Evolutionary conservation across 208 protist species (phyloP).

Genomic region (Naegleria fowleri): DNA sequence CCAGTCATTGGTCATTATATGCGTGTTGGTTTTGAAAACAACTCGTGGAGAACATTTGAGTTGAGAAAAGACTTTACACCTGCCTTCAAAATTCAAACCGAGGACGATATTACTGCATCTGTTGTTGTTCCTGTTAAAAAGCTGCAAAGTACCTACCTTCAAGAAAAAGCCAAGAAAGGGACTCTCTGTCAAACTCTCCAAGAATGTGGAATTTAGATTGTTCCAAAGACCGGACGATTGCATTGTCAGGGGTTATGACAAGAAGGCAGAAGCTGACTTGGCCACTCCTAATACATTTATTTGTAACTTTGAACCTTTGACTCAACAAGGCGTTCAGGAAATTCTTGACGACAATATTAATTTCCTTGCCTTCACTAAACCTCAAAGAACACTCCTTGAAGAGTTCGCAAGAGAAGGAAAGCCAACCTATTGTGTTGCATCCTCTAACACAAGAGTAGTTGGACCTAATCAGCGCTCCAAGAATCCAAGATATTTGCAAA

Average conservation of each 20-base stretch:
- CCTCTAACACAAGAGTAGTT: background rate
- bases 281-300: constrained; percentile 37
- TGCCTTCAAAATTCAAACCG: constrained; percentile 41
- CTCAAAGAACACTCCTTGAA: constrained; percentile 33
- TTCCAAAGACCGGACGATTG: constrained; percentile 54
- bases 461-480: background rate
- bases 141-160: background rate
- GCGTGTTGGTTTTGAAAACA: constrained; percentile 36
- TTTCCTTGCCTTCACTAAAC: constrained; percentile 40
- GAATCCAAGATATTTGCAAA: constrained; percentile 9
- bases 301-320: constrained; percentile 48
- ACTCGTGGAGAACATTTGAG: constrained; percentile 43
- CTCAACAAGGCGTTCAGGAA: background rate
- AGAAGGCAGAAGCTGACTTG: constrained; percentile 34
- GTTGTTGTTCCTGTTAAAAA: constrained; percentile 35
- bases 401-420: background rate
- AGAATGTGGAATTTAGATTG: constrained; percentile 46
- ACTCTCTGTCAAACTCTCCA: constrained; percentile 37
- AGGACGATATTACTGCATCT: constrained; percentile 48
- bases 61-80: constrained; percentile 47
- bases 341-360: constrained; percentile 17
- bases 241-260: constrained; percentile 40
- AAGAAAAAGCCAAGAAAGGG: background rate
- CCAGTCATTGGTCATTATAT: constrained; percentile 32
- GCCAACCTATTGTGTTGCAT: background rate